Evolutionary conservation across 495 filamentous ascomycete species (phyloP).

Genomic region (Penicillium cataractarum): DNA sequence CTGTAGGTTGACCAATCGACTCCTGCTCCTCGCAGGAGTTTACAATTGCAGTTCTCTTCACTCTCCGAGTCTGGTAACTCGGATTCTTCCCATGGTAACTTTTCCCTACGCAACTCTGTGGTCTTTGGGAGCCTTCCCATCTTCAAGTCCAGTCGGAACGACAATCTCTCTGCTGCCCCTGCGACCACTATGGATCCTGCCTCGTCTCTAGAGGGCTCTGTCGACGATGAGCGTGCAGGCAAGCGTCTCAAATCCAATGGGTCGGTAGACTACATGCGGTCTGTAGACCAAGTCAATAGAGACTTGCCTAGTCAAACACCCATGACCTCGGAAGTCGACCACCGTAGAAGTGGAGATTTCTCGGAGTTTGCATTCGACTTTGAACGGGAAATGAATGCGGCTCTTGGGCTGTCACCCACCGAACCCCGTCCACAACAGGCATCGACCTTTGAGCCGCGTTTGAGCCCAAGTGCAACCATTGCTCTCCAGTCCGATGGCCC

Average conservation of each 20-base stretch:
- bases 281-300: not conserved
- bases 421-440: slow-evolving; percentile 14
- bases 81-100: slow-evolving; percentile 20
- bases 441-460: slow-evolving; percentile 1
- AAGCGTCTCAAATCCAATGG: slow-evolving; percentile 16
- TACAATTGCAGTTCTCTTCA: slow-evolving; percentile 25
- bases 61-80: slow-evolving; percentile 19
- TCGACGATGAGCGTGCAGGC: slow-evolving; percentile 9
- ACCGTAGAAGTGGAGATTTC: not conserved
- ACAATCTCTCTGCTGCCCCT: not conserved
- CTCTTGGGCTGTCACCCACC: slow-evolving; percentile 30
- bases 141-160: slow-evolving; percentile 26
- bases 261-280: slow-evolving; percentile 10
- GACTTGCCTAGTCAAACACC: not conserved
- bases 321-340: slow-evolving; percentile 3
- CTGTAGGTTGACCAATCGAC: slow-evolving; percentile 47
- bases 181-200: slow-evolving; percentile 4
- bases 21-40: slow-evolving; percentile 23
- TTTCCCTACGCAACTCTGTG: slow-evolving; percentile 27
- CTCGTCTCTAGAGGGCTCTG: slow-evolving; percentile 12
- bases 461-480: not conserved
- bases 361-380: slow-evolving; percentile 19
- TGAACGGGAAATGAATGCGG: slow-evolving; percentile 32
- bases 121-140: slow-evolving; percentile 30
- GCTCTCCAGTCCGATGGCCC: not conserved